A percentile compares a stretch with the other conserved stretches of the same genome.
These are phyloP conservation scores for Strobilomyces echinocephalus DNA, from an alignment of 768 basidiomycete species.

Conservation along the genomic window DNA sequence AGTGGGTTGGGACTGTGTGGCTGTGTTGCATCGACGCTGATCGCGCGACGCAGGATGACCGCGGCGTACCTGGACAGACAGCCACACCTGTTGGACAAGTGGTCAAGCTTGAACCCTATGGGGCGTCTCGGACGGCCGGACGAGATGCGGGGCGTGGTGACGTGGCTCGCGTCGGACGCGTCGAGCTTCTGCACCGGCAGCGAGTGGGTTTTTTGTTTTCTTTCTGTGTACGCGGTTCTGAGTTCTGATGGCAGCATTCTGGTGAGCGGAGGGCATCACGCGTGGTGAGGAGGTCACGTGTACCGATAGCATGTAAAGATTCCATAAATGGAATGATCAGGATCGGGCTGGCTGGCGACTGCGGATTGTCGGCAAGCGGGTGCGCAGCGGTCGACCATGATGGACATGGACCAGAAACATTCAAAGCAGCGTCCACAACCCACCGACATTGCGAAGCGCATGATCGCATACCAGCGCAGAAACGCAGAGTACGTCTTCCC, in stretches of 20 bases:
- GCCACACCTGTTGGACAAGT: slow-evolving; percentile 58
- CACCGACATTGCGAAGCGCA: slow-evolving; percentile 54
- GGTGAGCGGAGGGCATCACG: slow-evolving; percentile 30
- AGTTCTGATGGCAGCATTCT: slow-evolving; percentile 16
- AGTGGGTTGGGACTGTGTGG: slow-evolving; percentile 36
- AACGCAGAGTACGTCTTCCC: slow-evolving; percentile 47
- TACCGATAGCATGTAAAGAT: neutral
- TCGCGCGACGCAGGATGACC: slow-evolving; percentile 52
- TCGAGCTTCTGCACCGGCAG: slow-evolving; percentile 77
- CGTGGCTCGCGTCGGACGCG: slow-evolving; percentile 72
- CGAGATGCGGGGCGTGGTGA: slow-evolving; percentile 65
- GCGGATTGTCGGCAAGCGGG: slow-evolving; percentile 18
- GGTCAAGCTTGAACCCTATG: slow-evolving; percentile 66
- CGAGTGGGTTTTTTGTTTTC: slow-evolving; percentile 53
- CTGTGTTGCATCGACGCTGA: slow-evolving; percentile 8
- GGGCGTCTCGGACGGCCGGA: slow-evolving; percentile 68
- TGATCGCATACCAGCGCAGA: slow-evolving; percentile 64
- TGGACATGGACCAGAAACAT: slow-evolving; percentile 18
- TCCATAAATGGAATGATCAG: slow-evolving; percentile 25
- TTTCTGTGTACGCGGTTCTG: neutral
- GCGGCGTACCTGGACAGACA: slow-evolving; percentile 63
- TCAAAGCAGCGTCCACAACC: slow-evolving; percentile 32
- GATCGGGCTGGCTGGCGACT: no score
- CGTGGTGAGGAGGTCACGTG: slow-evolving; percentile 27
- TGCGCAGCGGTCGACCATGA: neutral